phyloP scores from a whole-genome alignment of 2,329 filamentous ascomycete species.

The Sarocladium oryzae region DNA sequence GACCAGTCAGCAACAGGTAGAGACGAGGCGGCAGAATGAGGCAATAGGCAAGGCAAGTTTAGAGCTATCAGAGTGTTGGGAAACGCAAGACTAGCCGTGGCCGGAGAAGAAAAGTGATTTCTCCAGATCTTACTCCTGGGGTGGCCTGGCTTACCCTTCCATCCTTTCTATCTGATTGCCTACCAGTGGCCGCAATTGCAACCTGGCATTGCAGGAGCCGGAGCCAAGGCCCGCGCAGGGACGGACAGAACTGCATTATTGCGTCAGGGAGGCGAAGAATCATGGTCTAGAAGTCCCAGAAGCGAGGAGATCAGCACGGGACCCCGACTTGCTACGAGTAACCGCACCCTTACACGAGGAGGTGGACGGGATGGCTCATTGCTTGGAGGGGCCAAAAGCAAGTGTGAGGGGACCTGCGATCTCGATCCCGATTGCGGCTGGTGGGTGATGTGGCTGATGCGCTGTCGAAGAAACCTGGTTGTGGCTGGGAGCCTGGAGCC shows the following conservation, averaged over 20 bases:
- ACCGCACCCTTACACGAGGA: conserved; percentile 4
- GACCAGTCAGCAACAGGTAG: not conserved
- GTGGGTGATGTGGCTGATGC: not conserved
- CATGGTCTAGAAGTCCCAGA: not conserved
- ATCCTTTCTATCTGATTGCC: not conserved
- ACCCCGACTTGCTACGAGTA: conserved; percentile 3
- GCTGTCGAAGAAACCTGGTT: not conserved
- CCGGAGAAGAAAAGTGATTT: not conserved
- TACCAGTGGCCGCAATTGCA: not conserved
- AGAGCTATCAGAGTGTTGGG: not conserved
- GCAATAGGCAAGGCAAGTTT: not conserved
- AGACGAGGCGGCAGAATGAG: not conserved
- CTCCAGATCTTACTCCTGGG: not conserved
- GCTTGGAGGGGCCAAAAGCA: not conserved
- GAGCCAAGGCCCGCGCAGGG: not conserved
- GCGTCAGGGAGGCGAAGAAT: conserved; percentile 8
- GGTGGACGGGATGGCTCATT: not conserved
- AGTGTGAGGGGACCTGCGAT: conserved; percentile 2
- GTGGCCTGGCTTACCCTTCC: not conserved
- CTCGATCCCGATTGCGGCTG: conserved; percentile 4
- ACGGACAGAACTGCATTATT: not conserved
- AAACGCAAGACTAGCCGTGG: not conserved
- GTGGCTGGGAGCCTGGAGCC: not conserved
- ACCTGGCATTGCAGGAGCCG: not conserved
- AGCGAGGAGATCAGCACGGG: conserved; percentile 6